Evolutionary conservation across 768 basidiomycete genomes (phyloP), one percentile per base, ranked within the genome.

Genomic region (Amanita pallidorosea): DNA sequence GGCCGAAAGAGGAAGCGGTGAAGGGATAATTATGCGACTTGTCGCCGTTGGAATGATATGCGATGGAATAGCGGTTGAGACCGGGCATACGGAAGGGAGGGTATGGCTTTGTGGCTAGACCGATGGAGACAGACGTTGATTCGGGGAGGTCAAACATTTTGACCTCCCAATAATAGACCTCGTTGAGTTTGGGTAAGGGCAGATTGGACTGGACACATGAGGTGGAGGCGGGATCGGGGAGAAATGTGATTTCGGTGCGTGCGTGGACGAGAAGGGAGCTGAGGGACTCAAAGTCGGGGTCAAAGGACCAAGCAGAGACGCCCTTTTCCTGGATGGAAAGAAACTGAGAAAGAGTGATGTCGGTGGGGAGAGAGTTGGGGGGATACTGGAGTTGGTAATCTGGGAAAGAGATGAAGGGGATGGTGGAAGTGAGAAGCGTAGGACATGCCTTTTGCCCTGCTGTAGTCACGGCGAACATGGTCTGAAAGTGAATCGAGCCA

Each of bases 321-420:
- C 96, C 96, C 62, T 99, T 99, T 69, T 99, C 96, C 64, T 99
- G 96, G 52, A 99, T 99, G 23, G 94, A 93, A 18, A 99, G 82
- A 69, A 98, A 98, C 61, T 99, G 96, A 7, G 95, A 95, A 48
- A 99, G 74, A 1, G 95, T 99, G 67, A 99, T 98, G 65, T 99
- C 96, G 47, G 95, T 94, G 20, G 94, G 90, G 40, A 86, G 74
- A n/a, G 96, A 98, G 63, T 95, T 92, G 29, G 96, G 94, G 4
- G 88, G 90, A 66, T 94, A 94, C 64, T 88, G 85, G 22, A 83
- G 54, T 61, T 92, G 89, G 63, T 81, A 85, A 47, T 88, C 89
- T 92, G 33, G 36, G 6, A 31, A 11, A 31, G 27, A 44, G 55
- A 47, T 29, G 50, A 49, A 15, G 40, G 17, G 55, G 51, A 53